phyloP scores from a whole-genome alignment of 2,329 filamentous ascomycete species.

The Sclerotinia borealis region DNA sequence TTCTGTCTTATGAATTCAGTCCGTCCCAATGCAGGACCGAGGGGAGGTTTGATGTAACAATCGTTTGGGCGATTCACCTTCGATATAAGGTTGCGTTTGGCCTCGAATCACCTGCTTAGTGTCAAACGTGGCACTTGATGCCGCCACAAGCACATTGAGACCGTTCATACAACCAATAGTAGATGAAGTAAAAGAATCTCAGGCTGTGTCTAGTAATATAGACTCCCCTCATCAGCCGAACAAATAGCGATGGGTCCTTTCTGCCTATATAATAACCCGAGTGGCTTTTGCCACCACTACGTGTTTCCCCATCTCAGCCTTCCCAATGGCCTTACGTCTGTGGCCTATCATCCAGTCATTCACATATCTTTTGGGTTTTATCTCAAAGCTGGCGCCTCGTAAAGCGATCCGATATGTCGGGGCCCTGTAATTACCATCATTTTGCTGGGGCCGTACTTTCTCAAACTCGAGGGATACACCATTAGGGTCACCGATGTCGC shows the following conservation, averaged over 20 bases:
- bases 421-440: neutral
- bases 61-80: neutral
- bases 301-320: neutral
- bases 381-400: neutral
- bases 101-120: neutral
- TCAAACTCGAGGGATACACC: too few relatives aligned
- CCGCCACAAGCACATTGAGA: neutral
- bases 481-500: neutral
- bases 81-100: neutral
- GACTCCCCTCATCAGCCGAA: neutral
- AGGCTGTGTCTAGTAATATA: neutral
- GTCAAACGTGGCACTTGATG: neutral
- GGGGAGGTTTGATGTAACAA: neutral
- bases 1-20: neutral
- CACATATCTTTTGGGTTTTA: neutral
- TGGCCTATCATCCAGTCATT: neutral
- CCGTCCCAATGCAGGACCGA: neutral
- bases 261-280: neutral
- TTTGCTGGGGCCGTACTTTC: neutral
- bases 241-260: neutral
- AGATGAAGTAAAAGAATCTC: neutral
- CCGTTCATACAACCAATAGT: neutral
- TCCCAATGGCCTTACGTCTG: neutral
- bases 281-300: neutral
- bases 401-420: neutral